Evolutionary conservation across 192 early-diverging fungal genomes (phyloP), one percentile per base, ranked within the genome.

Genomic region (Pecoramyces ruminantium): DNA sequence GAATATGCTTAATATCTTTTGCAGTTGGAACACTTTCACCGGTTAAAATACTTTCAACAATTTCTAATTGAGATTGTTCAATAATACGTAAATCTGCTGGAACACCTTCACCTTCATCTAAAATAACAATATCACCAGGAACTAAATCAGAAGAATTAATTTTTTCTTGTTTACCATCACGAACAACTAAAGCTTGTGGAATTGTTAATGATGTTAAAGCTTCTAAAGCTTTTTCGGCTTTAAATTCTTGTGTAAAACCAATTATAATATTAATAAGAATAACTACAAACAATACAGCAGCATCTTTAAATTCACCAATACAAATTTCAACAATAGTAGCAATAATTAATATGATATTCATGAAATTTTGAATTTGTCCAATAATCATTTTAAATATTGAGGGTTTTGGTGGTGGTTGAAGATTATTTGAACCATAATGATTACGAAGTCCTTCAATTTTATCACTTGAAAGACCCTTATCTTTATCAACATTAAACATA

Each of bases 51-150:
- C 95, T 92, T 87, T 98, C 97, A 81, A 97, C 92, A 15, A 96
- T 88, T 81, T 97, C 95, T 80, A 97, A 90, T 86, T 98, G 95
- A 78, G 95, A 92, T 18, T 82, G 84, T 77, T 81, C 90, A 82
- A 89, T 87, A 15, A 98, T 86, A 79, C 97, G 94, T 78, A 93
- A 89, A 83, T 97, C 97, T 28, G 97, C 97, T 38, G 94, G 95
- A 58, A 97, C 89, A 21, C 95, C 95, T 83, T 98, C 97, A 42
- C 97, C 97, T 82, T 93, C 94, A 83, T 99, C 94, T 25, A 99
- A 86, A 29, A 95, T 90, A 51, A 99, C 89, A 39, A 99, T 83
- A 84, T 99, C 97, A 29, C 97, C 96, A 2, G 94, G 93, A 14
- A 97, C 95, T 17, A 96, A 84, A 14, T 94, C 93, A 77, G 85